Evolutionary conservation across 257 asterid species (phyloP).

Genomic region (Fraxinus pennsylvanica): DNA sequence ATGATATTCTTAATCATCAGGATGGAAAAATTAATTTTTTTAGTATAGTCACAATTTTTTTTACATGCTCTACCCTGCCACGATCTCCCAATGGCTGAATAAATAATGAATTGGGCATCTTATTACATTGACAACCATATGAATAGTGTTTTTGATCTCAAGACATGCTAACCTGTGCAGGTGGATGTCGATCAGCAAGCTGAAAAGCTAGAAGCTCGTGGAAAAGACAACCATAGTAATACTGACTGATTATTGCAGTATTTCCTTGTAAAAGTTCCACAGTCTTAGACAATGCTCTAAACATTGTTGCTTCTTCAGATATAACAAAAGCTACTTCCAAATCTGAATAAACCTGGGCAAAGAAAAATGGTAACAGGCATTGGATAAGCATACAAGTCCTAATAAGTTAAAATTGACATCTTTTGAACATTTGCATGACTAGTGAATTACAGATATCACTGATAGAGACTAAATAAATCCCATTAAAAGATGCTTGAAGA

Average conservation of each 20-base stretch:
- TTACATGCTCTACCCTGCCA: neutral
- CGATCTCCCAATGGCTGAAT: neutral
- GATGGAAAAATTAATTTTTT: conserved; percentile 10
- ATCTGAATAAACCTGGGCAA: conserved; percentile 84
- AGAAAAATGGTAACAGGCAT: conserved; percentile 1
- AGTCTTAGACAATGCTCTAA: conserved; percentile 77
- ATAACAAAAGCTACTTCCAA: conserved; percentile 94
- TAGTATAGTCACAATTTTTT: neutral
- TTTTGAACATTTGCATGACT: conserved; percentile 3
- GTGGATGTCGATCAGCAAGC: conserved; percentile 92
- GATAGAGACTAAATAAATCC: neutral
- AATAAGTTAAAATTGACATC: neutral
- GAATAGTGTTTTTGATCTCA: conserved; percentile 17
- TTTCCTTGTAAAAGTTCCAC: conserved; percentile 91
- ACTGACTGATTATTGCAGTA: conserved; percentile 91
- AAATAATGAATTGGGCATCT: neutral
- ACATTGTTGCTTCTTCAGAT: conserved; percentile 74
- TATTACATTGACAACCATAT: neutral
- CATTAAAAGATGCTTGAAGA: neutral
- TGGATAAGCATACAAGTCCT: conserved; percentile 7
- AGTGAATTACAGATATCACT: neutral
- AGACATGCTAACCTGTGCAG: conserved; percentile 60
- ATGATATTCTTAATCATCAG: neutral
- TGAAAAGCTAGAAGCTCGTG: conserved; percentile 94
- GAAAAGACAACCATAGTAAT: conserved; percentile 89